Percentiles rank a stretch among this genome's conserved stretches.
Evolutionary conservation across 805 yeast genomes (phyloP).

Genomic region (Yarrowia osloensis): DNA sequence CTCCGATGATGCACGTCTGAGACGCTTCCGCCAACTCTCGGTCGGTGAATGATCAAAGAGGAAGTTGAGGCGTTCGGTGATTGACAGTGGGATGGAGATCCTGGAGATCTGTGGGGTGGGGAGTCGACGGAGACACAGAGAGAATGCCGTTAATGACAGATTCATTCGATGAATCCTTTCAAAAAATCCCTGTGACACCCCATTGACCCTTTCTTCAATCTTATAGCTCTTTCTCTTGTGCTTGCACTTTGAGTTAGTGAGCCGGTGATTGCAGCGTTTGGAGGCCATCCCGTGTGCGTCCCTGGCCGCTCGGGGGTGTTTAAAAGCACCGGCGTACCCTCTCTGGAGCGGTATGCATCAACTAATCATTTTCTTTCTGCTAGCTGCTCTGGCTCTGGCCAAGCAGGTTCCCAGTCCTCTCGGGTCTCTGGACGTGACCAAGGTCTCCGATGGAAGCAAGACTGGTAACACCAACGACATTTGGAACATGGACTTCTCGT

Average conservation of each 20-base stretch:
- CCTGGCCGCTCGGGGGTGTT: neutral
- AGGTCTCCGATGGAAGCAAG: neutral
- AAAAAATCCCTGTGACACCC: too few relatives aligned
- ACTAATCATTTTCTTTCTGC: slow-evolving; percentile 1
- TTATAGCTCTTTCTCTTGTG: neutral
- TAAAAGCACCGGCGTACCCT: neutral
- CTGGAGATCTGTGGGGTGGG: neutral
- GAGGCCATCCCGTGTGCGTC: neutral
- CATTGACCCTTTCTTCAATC: neutral
- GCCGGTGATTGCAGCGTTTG: neutral
- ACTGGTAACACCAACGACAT: neutral
- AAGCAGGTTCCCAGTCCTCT: slow-evolving; percentile 10
- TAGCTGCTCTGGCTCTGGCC: slow-evolving; percentile 15
- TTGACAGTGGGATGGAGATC: neutral
- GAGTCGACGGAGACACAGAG: neutral
- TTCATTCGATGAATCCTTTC: too few relatives aligned
- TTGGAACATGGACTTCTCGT: slow-evolving; percentile 12
- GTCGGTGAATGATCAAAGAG: slow-evolving; percentile 16
- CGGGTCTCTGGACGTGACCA: neutral
- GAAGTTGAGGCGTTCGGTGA: slow-evolving; percentile 5
- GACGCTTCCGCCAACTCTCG: neutral
- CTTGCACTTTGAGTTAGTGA: neutral
- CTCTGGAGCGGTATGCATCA: neutral
- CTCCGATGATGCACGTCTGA: slow-evolving; percentile 11
- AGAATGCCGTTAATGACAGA: too few relatives aligned